Evolutionary conservation across 495 filamentous ascomycete species (phyloP), one percentile per base, ranked within the genome.

Genomic region (Penicillium taxi): DNA sequence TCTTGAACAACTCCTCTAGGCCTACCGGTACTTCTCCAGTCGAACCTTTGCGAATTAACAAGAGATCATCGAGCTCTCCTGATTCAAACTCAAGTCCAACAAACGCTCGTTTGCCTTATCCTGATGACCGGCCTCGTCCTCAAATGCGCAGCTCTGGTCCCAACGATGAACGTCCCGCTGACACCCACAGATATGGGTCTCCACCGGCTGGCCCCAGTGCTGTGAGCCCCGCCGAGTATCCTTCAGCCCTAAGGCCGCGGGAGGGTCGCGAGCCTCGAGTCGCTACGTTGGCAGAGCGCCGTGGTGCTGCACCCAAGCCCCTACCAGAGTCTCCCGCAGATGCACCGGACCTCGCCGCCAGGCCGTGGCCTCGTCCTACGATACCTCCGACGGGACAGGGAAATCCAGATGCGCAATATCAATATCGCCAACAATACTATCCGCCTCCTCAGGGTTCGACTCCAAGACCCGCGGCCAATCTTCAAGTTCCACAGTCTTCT

Each of bases 41-140:
- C 41, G 86, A 82, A 39, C 89, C 89, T 18, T 63, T 96, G 56
- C 77, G 86, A 45, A 94, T 96, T 52, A 80, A 77, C 67, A 94
- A 94, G 58, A 54, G 70, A 64, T 61, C 69, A 31, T 63, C 70
- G 11, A 53, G 68, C 31, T 52, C 52, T 41, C 55, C 63, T 63
- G 56, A 67, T 41, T 47, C 48, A 11, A 39, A 42, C 13, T 42
- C 47, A 11, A 53, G 39, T 18, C 48, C 47, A 35, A 43, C 63
- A 56, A 39, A 61, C 36, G 45, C 45, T 15, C 65, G 70, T 21
- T 69, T 83, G 31, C 86, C 84, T 6, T 94, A 87, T 49, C 86
- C 84, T 30, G 84, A 86, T 54, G 82, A 88, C 47, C 67, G 73
- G 25, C 67, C 70, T 58, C 58, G 68, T 57, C 58, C 45, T 9